Base-by-base conservation (phyloP, 495 filamentous ascomycete genomes). In the Lasiosphaeria hispida region DNA sequence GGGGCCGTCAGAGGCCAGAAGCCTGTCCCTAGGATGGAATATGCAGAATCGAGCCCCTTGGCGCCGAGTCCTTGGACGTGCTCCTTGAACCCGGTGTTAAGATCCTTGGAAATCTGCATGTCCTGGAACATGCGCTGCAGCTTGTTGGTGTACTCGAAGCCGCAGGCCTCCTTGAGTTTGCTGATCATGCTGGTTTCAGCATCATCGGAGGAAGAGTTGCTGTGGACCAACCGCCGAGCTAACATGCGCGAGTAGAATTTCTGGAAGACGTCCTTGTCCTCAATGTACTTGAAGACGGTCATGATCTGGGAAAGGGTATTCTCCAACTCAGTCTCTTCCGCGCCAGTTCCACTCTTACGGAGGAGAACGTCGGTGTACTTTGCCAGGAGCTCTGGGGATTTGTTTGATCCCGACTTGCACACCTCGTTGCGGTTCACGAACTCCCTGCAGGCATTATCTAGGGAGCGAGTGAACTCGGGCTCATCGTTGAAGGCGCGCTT, bases 201-300 rank as follows among this genome's bases (percentile, higher is more conserved):
- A 72, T 99, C 95, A 63, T 96, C 92, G 11, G 93, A 96, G 1
- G 93, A 92, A 1, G 94, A 96, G 65, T 85, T 96, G 72, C 86
- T 87, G 69, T 97, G 91, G 7, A 99, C 95, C 53, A 99, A 76
- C 57, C 94, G 90, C 71, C 96, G 92, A 47, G 94, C 95, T 60
- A 99, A 77, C 87, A 92, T 94, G 48, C 93, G 89, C 8, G 95
- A 95, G 74, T 99, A 99, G 75, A 97, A 97, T 71, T 97, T 97
- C 73, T 97, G 95, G 80, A 97, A 99, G 7, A 99, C 94, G 71
- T 99, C 94, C 76, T 97, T 97, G 75, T 99, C 94, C 67, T 99
- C 95, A 63, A 99, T 97, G 76, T 97, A 99, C 74, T 99, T 99
- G 85, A 99, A 99, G 38, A 97, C 91, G 2, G 92, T 96, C 94